Evolutionary conservation across 1,284 basidiomycete species (phyloP).

Genomic region (Wallemia hederae): DNA sequence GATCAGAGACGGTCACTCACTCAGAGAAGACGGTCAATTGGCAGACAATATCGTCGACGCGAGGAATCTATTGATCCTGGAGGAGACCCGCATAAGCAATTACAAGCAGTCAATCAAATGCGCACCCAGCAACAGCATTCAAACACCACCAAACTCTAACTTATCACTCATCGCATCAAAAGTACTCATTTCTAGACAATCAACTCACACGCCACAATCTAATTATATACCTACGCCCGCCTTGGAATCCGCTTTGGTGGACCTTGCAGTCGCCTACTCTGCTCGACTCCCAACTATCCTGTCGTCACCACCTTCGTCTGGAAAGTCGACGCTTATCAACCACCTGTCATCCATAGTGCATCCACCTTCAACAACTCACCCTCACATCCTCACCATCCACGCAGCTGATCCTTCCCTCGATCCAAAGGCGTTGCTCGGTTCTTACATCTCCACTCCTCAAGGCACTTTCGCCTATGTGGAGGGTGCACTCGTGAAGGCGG

Average conservation of each 20-base stretch:
- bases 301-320: slow-evolving; percentile 62
- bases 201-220: slow-evolving; percentile 7
- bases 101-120: background rate
- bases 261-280: slow-evolving; percentile 34
- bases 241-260: slow-evolving; percentile 27
- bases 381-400: slow-evolving; percentile 45
- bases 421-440: slow-evolving; percentile 73
- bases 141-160: slow-evolving; percentile 1
- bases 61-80: background rate
- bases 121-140: background rate
- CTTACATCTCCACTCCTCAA: slow-evolving; percentile 63
- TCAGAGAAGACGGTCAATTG: slow-evolving; percentile 1
- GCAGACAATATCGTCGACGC: background rate
- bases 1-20: background rate
- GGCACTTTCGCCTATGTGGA: slow-evolving; percentile 93
- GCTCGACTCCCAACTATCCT: slow-evolving; percentile 50
- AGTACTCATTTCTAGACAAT: slow-evolving; percentile 26
- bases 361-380: slow-evolving; percentile 26
- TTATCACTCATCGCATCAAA: slow-evolving; percentile 36
- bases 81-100: background rate
- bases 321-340: slow-evolving; percentile 55
- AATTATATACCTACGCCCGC: slow-evolving; percentile 33
- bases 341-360: slow-evolving; percentile 39
- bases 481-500: slow-evolving; percentile 66
- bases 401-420: slow-evolving; percentile 85